A percentile compares a stretch with the other conserved stretches of the same genome.
Conservation (phyloP, 2,329 filamentous ascomycete species). For the Blastomyces silverae region DNA sequence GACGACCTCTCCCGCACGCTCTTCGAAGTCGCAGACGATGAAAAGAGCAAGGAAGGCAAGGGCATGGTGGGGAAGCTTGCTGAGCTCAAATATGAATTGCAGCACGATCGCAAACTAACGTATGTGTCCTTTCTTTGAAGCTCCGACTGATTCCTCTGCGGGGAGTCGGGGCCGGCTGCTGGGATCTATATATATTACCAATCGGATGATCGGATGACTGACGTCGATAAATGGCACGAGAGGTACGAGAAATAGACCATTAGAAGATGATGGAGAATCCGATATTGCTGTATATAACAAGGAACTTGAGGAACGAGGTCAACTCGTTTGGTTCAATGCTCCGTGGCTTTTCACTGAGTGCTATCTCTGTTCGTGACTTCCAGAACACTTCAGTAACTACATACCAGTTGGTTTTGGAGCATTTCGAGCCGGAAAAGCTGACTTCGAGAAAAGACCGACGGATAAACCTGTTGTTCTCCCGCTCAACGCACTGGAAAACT, state of each 20-base stretch:
- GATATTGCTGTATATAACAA: conserved; percentile 80
- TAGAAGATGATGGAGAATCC: conserved; percentile 66
- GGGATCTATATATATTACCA: neutral
- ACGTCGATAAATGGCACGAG: neutral
- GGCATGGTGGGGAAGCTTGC: conserved; percentile 71
- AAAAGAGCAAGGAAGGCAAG: conserved; percentile 74
- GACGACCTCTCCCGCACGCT: conserved; percentile 77
- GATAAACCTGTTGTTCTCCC: conserved; percentile 68
- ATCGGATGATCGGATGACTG: conserved; percentile 5
- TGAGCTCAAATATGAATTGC: conserved; percentile 85
- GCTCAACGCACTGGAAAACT: conserved; percentile 73
- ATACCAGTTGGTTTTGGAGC: conserved; percentile 33
- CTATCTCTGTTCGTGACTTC: conserved; percentile 59
- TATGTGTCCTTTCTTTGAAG: conserved; percentile 38
- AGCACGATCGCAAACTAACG: conserved; percentile 77
- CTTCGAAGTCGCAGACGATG: conserved; percentile 46
- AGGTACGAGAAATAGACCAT: conserved; percentile 47
- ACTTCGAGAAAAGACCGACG: conserved; percentile 51
- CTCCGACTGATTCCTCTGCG: neutral
- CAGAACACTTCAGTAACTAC: neutral
- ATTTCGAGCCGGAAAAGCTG: neutral
- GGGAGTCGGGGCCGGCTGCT: neutral
- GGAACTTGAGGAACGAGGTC: conserved; percentile 68
- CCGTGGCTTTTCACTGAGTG: conserved; percentile 92
- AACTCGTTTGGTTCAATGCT: conserved; percentile 71